Percentiles rank a stretch among this genome's conserved stretches.
These are phyloP conservation scores for Trichothecium sympodiale DNA, from an alignment of 2,329 filamentous ascomycete species.

Conservation along the genomic window DNA sequence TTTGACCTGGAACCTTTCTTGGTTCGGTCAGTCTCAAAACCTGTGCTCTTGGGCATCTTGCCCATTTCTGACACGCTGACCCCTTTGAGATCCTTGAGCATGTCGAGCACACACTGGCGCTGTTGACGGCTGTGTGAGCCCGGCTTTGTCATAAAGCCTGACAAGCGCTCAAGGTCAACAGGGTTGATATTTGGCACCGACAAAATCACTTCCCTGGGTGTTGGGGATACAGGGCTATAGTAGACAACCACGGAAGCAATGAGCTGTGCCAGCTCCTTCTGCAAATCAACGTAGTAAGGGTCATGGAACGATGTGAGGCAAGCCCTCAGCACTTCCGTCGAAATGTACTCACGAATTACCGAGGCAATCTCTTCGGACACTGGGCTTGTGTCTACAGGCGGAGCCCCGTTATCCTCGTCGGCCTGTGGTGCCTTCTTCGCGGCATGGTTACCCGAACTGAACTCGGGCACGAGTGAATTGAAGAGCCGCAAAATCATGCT, in stretches of 20 bases:
- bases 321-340: constrained; percentile 76
- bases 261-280: constrained; percentile 79
- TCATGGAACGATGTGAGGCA: constrained; percentile 88
- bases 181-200: constrained; percentile 67
- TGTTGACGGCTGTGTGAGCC: constrained; percentile 61
- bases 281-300: constrained; percentile 90
- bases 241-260: constrained; percentile 77
- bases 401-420: constrained; percentile 14
- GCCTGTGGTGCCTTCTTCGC: constrained; percentile 9
- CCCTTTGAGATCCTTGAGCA: constrained; percentile 78
- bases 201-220: constrained; percentile 65
- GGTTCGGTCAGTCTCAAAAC: constrained; percentile 19
- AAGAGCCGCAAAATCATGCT: constrained; percentile 79
- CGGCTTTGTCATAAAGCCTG: constrained; percentile 47
- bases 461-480: constrained; percentile 73
- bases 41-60: constrained; percentile 53
- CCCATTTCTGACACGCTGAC: constrained; percentile 91
- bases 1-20: constrained; percentile 40
- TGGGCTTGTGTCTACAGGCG: constrained; percentile 26
- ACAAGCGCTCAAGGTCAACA: constrained; percentile 53
- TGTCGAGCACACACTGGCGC: constrained; percentile 68
- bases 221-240: constrained; percentile 59
- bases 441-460: constrained; percentile 39
- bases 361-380: constrained; percentile 43
- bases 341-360: constrained; percentile 81